Evolutionary conservation across 2,329 filamentous ascomycete genomes (phyloP), one percentile per base, ranked within the genome.

Genomic region (Lasiodiplodia citricola): DNA sequence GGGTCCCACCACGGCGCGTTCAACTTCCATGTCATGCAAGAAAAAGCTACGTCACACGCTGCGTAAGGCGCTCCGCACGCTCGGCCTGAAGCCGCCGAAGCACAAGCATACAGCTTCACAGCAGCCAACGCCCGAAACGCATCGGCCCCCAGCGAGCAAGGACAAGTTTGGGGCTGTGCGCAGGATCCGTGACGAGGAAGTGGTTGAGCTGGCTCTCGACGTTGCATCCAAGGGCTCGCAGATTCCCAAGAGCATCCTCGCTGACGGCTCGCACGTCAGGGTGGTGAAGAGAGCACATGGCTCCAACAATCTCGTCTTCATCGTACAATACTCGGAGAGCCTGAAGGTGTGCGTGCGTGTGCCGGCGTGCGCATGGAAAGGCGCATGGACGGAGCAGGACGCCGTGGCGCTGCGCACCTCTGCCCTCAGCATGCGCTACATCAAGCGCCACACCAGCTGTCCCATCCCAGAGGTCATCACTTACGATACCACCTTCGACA

Each of bases 361-460:
- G 3, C 68, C 68, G 10, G 68, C 62, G 11, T 41, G 54, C 16
- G 68, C 44, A 13, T 47, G 55, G 41, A 23, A 37, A 11, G 63
- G 38, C 16, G 28, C 13, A 3, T 70, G 64, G 68, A 70, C n/a
- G 6, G 35, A 44, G 3, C 47, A 37, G 23, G 65, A 68, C 18
- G 56, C 37, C 35, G 28, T 25, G 37, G 44, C 31, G 10, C 21
- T 69, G 21, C 16, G 23, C 6, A 23, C 31, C 14, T 37, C 62
- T 28, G 68, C 47, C 8, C 56, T 50, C 18, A 69, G 64, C 13
- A 55, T 67, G 55, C 25, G 47, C 25, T 67, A 67, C 23, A 67
- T 69, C 64, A 41, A 25, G 35, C 51, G 52, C 23, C 55, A 63
- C 44, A 69, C 63, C 31, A 18, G 51, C 2, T 54, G 47, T 21